Evolutionary conservation across 1,284 basidiomycete species (phyloP).

Genomic region (Malassezia obtusa): DNA sequence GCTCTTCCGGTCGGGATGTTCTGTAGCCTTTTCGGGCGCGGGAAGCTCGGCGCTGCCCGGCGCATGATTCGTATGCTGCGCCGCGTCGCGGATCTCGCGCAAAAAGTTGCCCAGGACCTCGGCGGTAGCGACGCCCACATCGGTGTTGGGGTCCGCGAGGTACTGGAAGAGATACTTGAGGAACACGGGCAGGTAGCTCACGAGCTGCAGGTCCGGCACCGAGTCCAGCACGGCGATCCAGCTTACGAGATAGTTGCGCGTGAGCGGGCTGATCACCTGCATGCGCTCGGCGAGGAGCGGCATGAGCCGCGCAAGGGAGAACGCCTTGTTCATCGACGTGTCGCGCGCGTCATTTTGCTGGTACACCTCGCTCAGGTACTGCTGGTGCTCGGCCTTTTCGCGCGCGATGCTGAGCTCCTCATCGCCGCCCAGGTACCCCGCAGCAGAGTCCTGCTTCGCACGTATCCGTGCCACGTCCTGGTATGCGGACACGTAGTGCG

Average conservation of each 20-base stretch:
- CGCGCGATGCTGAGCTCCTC: conserved; percentile 41
- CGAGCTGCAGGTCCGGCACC: conserved; percentile 88
- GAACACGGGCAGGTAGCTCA: conserved; percentile 87
- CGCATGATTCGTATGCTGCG: conserved; percentile 16
- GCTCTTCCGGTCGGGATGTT: not conserved
- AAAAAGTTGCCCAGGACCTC: conserved; percentile 84
- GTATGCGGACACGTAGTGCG: conserved; percentile 83
- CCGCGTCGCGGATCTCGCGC: conserved; percentile 58
- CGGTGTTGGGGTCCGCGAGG: conserved; percentile 84
- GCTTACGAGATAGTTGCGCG: conserved; percentile 85
- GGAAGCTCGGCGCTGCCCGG: not conserved
- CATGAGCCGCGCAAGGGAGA: conserved; percentile 88
- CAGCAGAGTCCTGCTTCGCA: conserved; percentile 55
- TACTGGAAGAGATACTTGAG: conserved; percentile 82
- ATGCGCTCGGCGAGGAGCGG: conserved; percentile 86
- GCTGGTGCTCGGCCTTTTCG: conserved; percentile 32
- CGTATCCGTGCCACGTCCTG: conserved; percentile 53
- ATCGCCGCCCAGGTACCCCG: conserved; percentile 24
- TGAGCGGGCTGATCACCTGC: conserved; percentile 89
- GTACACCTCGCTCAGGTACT: conserved; percentile 8
- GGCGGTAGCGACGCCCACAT: conserved; percentile 84
- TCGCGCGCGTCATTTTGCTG: conserved; percentile 19
- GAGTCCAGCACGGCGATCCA: conserved; percentile 96
- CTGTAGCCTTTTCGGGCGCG: not conserved
- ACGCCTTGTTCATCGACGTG: conserved; percentile 52